A percentile compares a stretch with the other conserved stretches of the same genome.
Evolutionary conservation across 805 yeast species (phyloP).

Genomic region (Starmerella floris): DNA sequence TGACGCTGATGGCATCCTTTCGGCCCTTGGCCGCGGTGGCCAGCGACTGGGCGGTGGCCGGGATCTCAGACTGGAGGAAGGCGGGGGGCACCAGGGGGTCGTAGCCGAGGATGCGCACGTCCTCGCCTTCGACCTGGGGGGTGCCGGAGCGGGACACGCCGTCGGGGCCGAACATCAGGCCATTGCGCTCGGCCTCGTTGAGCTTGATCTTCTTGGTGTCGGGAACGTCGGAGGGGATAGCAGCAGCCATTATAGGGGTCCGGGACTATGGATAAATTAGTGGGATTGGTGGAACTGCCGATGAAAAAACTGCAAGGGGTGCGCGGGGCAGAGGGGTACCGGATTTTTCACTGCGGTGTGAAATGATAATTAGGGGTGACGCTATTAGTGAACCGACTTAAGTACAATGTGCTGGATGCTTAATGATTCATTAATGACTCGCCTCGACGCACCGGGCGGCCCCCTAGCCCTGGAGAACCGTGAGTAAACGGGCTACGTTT

Average conservation of each 20-base stretch:
- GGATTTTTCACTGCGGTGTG: too few species aligned
- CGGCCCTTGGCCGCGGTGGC: constrained; percentile 66
- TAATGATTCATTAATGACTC: too few species aligned
- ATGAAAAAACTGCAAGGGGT: too few species aligned
- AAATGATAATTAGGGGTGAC: too few species aligned
- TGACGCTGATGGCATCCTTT: constrained; percentile 59
- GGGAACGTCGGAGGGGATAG: background rate
- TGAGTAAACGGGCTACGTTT: too few species aligned
- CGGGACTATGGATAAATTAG: too few species aligned
- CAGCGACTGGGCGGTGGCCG: constrained; percentile 42
- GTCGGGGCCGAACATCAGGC: constrained; percentile 27
- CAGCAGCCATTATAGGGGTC: constrained; percentile 4
- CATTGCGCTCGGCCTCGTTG: background rate
- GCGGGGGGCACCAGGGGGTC: constrained; percentile 93
- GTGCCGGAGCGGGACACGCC: constrained; percentile 18
- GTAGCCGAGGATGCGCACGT: constrained; percentile 54
- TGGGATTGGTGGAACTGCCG: too few species aligned
- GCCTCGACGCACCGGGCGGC: too few species aligned
- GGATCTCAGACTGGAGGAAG: constrained; percentile 70
- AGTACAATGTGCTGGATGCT: too few species aligned
- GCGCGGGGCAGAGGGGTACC: too few species aligned
- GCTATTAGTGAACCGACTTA: too few species aligned
- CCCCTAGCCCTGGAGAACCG: too few species aligned
- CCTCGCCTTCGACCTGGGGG: constrained; percentile 46
- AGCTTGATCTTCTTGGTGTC: constrained; percentile 10